Evolutionary conservation across 768 basidiomycete species (phyloP).

Genomic region (Trametes cinnabarina): DNA sequence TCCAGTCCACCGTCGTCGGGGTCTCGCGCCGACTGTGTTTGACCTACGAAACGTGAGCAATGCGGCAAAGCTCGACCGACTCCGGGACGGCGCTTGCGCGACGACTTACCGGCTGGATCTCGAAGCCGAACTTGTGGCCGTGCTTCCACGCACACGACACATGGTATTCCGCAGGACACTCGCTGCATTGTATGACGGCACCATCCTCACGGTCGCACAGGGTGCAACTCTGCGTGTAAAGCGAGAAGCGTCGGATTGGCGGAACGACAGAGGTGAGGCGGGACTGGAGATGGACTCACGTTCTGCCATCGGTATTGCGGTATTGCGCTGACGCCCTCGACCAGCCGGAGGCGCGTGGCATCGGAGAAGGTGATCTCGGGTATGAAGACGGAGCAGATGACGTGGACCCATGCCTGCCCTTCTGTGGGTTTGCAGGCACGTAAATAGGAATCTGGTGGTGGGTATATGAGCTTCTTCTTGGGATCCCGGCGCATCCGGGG

Average conservation of each 20-base stretch:
- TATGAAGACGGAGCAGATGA: constrained; percentile 85
- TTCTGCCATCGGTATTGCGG: constrained; percentile 68
- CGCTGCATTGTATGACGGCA: constrained; percentile 79
- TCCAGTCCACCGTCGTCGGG: constrained; percentile 67
- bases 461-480: constrained; percentile 44
- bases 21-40: constrained; percentile 74
- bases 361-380: constrained; percentile 85
- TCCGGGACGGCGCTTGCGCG: constrained; percentile 26
- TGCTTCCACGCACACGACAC: constrained; percentile 87
- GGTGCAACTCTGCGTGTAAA: constrained; percentile 59
- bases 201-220: constrained; percentile 74
- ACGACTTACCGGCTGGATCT: constrained; percentile 68
- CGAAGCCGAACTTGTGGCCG: constrained; percentile 87
- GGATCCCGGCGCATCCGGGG: constrained; percentile 56
- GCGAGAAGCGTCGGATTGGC: neutral
- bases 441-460: constrained; percentile 61
- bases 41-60: constrained; percentile 44
- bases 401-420: constrained; percentile 89
- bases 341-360: constrained; percentile 65
- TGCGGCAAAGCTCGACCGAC: neutral
- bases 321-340: constrained; percentile 82
- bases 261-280: neutral
- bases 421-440: constrained; percentile 87
- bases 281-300: constrained; percentile 48
- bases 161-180: constrained; percentile 81